phyloP scores from a whole-genome alignment of 1,284 basidiomycete species.

The Trametes versicolor region DNA sequence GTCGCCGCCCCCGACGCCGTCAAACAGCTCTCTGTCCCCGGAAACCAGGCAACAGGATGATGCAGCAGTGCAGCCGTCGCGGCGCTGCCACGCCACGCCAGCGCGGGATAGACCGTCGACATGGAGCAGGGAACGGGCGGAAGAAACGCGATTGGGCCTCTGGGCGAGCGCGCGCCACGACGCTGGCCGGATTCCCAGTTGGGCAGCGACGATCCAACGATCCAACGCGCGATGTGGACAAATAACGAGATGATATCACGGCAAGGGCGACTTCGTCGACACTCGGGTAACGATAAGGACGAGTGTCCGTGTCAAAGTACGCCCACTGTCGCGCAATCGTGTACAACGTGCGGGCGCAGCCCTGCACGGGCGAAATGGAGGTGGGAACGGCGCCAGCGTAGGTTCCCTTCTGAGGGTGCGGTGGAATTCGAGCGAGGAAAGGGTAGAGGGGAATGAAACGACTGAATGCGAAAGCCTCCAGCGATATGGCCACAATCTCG shows the following conservation, averaged over 20 bases:
- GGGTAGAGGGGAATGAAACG: slow-evolving; percentile 12
- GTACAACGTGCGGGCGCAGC: neutral
- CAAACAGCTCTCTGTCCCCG: neutral
- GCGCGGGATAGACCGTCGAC: slow-evolving; percentile 1
- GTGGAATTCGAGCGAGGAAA: slow-evolving; percentile 17
- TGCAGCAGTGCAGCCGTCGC: neutral
- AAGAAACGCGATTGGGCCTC: slow-evolving; percentile 11
- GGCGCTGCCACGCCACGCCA: slow-evolving; percentile 1
- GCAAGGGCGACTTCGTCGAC: neutral
- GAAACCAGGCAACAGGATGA: slow-evolving; percentile 7
- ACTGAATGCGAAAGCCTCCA: slow-evolving; percentile 18
- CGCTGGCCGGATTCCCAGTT: neutral
- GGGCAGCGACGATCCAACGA: slow-evolving; percentile 16
- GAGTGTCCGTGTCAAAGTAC: neutral
- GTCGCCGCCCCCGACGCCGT: neutral
- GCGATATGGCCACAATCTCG: neutral
- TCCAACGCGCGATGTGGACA: neutral
- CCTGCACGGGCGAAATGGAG: slow-evolving; percentile 3
- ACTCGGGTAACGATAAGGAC: slow-evolving; percentile 17
- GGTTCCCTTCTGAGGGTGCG: neutral
- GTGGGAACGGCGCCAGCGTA: slow-evolving; percentile 10
- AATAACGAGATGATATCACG: slow-evolving; percentile 5
- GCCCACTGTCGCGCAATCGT: neutral
- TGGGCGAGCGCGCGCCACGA: slow-evolving; percentile 4
- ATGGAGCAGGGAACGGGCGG: neutral